phyloP scores from a whole-genome alignment of 352 stramenopile genomes.

The Phytophthora pinifolia region DNA sequence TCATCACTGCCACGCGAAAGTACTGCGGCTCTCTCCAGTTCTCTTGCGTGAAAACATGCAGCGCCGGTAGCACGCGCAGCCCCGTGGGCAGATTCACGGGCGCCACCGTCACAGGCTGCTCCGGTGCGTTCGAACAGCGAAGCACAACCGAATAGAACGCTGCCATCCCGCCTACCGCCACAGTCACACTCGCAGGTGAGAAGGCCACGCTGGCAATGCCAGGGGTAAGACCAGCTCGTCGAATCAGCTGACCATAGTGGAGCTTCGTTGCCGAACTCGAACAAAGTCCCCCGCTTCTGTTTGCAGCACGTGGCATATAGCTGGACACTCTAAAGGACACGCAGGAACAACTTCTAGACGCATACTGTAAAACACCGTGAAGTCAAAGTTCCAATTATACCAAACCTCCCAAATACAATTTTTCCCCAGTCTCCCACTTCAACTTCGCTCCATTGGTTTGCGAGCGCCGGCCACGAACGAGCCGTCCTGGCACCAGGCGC shows the following conservation, averaged over 20 bases:
- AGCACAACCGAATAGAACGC: conserved; percentile 61
- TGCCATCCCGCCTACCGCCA: conserved; percentile 43
- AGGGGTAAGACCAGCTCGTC: conserved; percentile 21
- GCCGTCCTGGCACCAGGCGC: conserved; percentile 69
- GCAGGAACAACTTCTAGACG: too few relatives aligned
- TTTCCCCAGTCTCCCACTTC: not conserved
- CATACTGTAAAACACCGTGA: too few relatives aligned
- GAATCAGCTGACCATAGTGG: conserved; percentile 15
- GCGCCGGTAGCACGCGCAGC: conserved; percentile 47
- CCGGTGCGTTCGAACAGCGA: conserved; percentile 35
- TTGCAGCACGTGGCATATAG: conserved; percentile 11
- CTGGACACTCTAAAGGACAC: not conserved
- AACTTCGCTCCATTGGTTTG: conserved; percentile 23
- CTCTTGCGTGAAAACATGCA: conserved; percentile 45
- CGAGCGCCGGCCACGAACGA: conserved; percentile 73
- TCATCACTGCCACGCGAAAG: conserved; percentile 50
- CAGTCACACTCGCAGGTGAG: conserved; percentile 29
- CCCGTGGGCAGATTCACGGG: conserved; percentile 49
- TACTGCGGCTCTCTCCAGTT: conserved; percentile 52
- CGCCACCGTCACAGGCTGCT: conserved; percentile 46
- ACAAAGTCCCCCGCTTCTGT: not conserved
- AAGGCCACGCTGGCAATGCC: conserved; percentile 44
- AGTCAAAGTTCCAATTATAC: conserved; percentile 24
- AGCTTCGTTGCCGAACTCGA: not conserved
- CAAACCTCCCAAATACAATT: not conserved